Evolutionary conservation across 768 basidiomycete species (phyloP).

Genomic region (Mrakia hoshinonis): DNA sequence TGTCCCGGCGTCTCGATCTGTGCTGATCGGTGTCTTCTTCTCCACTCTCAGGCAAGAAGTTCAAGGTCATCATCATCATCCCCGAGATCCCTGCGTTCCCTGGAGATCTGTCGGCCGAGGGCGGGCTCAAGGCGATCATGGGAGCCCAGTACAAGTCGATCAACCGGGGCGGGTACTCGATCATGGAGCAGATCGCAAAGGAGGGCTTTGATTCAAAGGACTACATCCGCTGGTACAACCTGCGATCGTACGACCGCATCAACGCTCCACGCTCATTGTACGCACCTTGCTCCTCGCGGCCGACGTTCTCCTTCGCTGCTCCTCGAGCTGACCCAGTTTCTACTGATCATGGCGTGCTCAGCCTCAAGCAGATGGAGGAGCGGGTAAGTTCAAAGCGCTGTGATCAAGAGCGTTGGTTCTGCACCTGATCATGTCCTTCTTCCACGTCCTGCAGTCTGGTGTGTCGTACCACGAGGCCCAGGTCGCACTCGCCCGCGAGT

Average conservation of each 20-base stretch:
- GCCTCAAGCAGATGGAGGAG: slow-evolving; percentile 63
- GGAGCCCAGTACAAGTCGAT: slow-evolving; percentile 61
- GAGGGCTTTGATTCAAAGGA: slow-evolving; percentile 41
- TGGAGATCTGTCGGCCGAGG: slow-evolving; percentile 63
- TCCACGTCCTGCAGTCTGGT: slow-evolving; percentile 46
- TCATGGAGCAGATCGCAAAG: slow-evolving; percentile 46
- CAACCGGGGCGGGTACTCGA: slow-evolving; percentile 76
- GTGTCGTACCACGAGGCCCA: slow-evolving; percentile 78
- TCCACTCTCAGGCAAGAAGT: slow-evolving; percentile 66
- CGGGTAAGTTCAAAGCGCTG: slow-evolving; percentile 32
- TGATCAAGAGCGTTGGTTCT: background rate
- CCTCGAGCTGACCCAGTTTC: too few relatives aligned
- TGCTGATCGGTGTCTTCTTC: too few relatives aligned
- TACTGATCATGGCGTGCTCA: too few relatives aligned
- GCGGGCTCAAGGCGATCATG: slow-evolving; percentile 58
- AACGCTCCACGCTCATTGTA: slow-evolving; percentile 44
- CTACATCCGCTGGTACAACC: slow-evolving; percentile 84
- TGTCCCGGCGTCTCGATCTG: too few relatives aligned
- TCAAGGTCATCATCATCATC: slow-evolving; percentile 78
- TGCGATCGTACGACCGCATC: slow-evolving; percentile 56
- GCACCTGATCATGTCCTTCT: background rate
- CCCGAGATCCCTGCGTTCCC: slow-evolving; percentile 89
- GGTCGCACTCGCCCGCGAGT: slow-evolving; percentile 49
- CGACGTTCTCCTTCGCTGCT: too few relatives aligned
- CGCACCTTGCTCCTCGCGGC: too few relatives aligned